These are phyloP conservation scores for Beauveria caledonica DNA, from an alignment of 2,329 filamentous ascomycete species.

Conservation along the genomic window DNA sequence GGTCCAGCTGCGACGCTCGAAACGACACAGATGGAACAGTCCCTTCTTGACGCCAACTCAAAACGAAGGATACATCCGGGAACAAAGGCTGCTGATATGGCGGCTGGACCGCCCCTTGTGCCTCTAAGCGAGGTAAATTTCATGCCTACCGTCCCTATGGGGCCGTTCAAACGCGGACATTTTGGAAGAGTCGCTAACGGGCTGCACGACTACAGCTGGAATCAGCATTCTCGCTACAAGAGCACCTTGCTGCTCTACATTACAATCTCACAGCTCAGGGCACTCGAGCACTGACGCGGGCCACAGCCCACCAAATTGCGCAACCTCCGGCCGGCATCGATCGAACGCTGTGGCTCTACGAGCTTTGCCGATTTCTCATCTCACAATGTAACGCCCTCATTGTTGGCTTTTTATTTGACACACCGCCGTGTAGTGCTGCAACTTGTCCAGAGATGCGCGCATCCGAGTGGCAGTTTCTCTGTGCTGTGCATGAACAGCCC, in stretches of 20 bases:
- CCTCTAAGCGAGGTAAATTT: constrained; percentile 69
- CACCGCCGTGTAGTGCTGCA: constrained; percentile 74
- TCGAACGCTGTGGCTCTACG: constrained; percentile 89
- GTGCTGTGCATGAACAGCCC: constrained; percentile 91
- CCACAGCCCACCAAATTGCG: constrained; percentile 67
- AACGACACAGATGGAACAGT: constrained; percentile 55
- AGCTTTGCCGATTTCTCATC: constrained; percentile 91
- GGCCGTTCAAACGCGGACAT: neutral
- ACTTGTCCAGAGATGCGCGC: constrained; percentile 98
- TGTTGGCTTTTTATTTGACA: constrained; percentile 85
- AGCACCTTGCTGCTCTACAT: constrained; percentile 90
- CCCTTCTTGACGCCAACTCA: constrained; percentile 62
- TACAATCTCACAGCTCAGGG: constrained; percentile 64
- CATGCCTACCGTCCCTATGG: neutral
- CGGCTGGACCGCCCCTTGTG: constrained; percentile 79
- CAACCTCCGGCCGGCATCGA: constrained; percentile 76
- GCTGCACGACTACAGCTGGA: constrained; percentile 58
- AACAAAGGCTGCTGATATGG: constrained; percentile 88
- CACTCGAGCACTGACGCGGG: constrained; percentile 64
- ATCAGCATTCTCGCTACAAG: constrained; percentile 93
- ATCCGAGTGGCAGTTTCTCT: constrained; percentile 97
- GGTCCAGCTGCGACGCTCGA: constrained; percentile 44
- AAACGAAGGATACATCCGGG: constrained; percentile 84
- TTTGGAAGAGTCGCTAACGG: neutral
- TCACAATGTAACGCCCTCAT: constrained; percentile 91